Conservation (phyloP, 78 protist species). For the slime mould (Dictyostelium discoideum) region DNA sequence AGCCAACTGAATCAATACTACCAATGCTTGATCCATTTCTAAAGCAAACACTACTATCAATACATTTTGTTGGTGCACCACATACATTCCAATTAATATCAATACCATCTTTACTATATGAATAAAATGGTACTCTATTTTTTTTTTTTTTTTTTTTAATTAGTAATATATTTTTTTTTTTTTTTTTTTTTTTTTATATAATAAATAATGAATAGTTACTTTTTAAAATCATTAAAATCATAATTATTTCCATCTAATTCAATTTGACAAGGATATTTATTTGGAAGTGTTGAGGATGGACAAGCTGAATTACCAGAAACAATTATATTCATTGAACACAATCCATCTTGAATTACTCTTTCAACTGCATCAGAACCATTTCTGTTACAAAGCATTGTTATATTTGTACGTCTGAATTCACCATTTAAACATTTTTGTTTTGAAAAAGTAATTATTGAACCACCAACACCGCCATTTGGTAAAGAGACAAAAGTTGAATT, state of each 20-base stretch:
- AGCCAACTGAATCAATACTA: background rate
- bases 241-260: background rate
- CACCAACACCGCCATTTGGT: slow-evolving; percentile 1
- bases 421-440: background rate
- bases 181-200: no score
- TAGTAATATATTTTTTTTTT: background rate
- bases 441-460: background rate
- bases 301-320: background rate
- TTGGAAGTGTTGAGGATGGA: background rate
- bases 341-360: background rate
- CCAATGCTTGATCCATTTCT: background rate
- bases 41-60: background rate
- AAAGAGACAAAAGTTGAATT: background rate
- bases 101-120: background rate
- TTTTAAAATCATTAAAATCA: background rate
- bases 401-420: background rate
- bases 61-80: background rate
- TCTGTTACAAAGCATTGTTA: background rate
- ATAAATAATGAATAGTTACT: background rate
- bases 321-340: background rate
- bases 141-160: background rate
- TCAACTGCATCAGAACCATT: background rate
- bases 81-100: background rate
- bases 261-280: background rate
- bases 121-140: background rate